Evolutionary conservation across 2,329 filamentous ascomycete genomes (phyloP), one percentile per base, ranked within the genome.

Genomic region (Ophiostoma ips): DNA sequence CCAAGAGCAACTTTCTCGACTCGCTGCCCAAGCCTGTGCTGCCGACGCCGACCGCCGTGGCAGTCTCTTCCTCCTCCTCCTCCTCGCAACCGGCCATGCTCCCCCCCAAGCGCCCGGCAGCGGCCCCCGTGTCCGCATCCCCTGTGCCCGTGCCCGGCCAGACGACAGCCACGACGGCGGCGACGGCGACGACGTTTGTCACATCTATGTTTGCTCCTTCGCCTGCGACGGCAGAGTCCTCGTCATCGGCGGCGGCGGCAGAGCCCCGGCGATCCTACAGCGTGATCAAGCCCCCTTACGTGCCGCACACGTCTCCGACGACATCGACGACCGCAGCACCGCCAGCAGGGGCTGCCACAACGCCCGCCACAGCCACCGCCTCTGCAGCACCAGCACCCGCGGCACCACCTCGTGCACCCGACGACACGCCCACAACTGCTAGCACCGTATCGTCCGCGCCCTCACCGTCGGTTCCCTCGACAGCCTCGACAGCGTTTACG

Each of bases 1-100:
- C 73, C 2, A 81, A 76, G 65, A 81, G 79, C 56, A 84, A 83
- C 61, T 89, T 83, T 64, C 64, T 88, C 61, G 82, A 87, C 43
- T 81, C 82, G 2, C 69, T 87, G 48, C 78, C 70, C 4, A 71
- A 67, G 54, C 64, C 44, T 10, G 44, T 66, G 21, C 60, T 57
- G 44, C 54, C 60, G 15, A 55, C 55, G 8, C 12, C 13, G 21
- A 5, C 35, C 55, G 8, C 12, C 13, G 21, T 3, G 28, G 7
- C 5, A 21, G n/a, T 6, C n/a, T 16, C n/a, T 15, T n/a, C n/a
- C n/a, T n/a, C n/a, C n/a, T n/a, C n/a, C n/a, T n/a, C n/a, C n/a
- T n/a, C n/a, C n/a, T n/a, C n/a, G n/a, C 47, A 21, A 5, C 40
- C 55, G 2, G 18, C 34, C 9, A 53, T 53, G 50, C 48, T 51